A percentile compares a stretch with the other conserved stretches of the same genome.
Evolutionary conservation across 306 rosid species (phyloP).

Genomic region (Quercus bicolor): DNA sequence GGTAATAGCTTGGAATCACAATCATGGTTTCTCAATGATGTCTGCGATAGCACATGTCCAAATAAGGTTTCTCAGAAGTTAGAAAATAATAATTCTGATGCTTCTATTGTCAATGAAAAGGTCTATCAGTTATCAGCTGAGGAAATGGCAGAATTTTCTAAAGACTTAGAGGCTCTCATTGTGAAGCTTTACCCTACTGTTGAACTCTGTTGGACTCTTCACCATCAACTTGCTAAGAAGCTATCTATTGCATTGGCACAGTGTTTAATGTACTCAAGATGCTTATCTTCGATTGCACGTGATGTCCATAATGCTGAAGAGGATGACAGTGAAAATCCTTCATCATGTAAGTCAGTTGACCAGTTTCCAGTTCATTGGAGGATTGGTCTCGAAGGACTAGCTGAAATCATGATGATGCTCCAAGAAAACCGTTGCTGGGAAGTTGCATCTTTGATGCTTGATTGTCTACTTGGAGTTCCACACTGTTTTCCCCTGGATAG

Average conservation of each 20-base stretch:
- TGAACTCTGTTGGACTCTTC: conserved; percentile 83
- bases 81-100: conserved; percentile 26
- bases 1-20: conserved; percentile 41
- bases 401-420: conserved; percentile 51
- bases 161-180: conserved; percentile 63
- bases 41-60: conserved; percentile 28
- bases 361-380: conserved; percentile 47
- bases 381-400: conserved; percentile 61
- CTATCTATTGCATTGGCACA: conserved; percentile 58
- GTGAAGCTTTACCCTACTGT: conserved; percentile 53
- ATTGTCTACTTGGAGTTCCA: conserved; percentile 67
- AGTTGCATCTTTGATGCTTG: conserved; percentile 76
- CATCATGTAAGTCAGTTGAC: conserved; percentile 38
- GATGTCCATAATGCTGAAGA: conserved; percentile 39
- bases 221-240: conserved; percentile 70
- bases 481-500: conserved; percentile 45
- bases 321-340: conserved; percentile 51
- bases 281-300: conserved; percentile 50
- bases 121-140: conserved; percentile 34
- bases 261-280: conserved; percentile 62
- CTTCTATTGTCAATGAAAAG: conserved; percentile 26
- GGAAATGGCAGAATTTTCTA: conserved; percentile 61
- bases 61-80: conserved; percentile 34
- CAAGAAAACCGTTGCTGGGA: conserved; percentile 86
- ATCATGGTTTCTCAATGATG: conserved; percentile 59